Evolutionary conservation across 352 stramenopile genomes (phyloP), one percentile per base, ranked within the genome.

Genomic region (Phytophthora uliginosa): DNA sequence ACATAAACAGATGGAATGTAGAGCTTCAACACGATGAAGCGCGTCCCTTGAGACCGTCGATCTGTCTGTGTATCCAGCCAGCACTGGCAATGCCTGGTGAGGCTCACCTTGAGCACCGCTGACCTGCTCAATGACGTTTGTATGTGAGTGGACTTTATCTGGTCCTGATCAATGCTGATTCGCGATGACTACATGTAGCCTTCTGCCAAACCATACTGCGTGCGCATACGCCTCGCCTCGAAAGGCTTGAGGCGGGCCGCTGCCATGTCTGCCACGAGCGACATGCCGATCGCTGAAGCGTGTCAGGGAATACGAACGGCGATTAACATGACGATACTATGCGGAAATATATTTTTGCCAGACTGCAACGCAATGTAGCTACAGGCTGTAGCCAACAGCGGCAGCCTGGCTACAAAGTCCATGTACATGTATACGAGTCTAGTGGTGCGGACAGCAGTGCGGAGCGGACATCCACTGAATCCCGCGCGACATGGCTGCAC

Each of bases 401-500:
- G 34, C 12, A 13, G 36, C 36, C 36, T 42, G 34, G 34, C 34
- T 6, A 28, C 26, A 28, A 28, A 28, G 26, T 28, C 26, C 26
- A 28, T 26, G 24, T 26, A 26, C 24, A 26, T 26, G 24, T 26
- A 26, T 2, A 26, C 36, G 12, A 42, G 36, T 18, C 36, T 42
- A 13, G 36, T 22, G 40, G 13, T 42, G 36, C 2, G 10, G 36
- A 42, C 36, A 15, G 36, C 36, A 42, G 10, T 42, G 36, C 7
- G 40, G 40, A 15, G 7, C n/a, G 45, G n/a, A 15, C 53, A 59
- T 42, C 18, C 42, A 18, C 4, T 18, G 12, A 36, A 13, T 56
- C 50, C 50, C 24, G 24, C 50, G 50, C 24, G 60, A 60, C 48
- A 59, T 53, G 56, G 64, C 22, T 59, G 55, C 55, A 33, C 61